phyloP scores from a whole-genome alignment of 495 filamentous ascomycete genomes.

The Neurospora sp. region DNA sequence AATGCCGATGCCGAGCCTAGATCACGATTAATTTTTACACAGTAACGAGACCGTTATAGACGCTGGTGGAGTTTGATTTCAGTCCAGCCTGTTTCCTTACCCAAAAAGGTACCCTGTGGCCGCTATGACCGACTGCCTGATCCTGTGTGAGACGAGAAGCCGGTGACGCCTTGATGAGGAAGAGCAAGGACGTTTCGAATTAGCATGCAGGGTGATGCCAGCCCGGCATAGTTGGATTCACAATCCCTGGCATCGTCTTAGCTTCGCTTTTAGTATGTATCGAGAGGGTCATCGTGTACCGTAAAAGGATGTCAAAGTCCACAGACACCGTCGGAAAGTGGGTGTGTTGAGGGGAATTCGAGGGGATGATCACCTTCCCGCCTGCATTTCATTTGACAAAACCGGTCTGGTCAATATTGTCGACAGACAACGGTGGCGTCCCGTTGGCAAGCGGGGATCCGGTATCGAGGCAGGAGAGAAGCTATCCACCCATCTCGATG shows the following conservation, averaged over 20 bases:
- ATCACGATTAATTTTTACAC: neutral
- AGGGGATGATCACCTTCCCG: neutral
- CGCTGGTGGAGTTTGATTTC: neutral
- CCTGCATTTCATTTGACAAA: neutral
- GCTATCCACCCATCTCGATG: neutral
- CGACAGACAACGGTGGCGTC: neutral
- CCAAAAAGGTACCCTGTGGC: neutral
- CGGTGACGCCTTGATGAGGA: neutral
- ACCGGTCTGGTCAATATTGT: neutral
- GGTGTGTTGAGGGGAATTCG: neutral
- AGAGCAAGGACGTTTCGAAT: neutral
- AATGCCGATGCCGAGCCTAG: neutral
- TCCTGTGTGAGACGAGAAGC: neutral
- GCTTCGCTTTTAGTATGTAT: neutral
- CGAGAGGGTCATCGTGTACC: neutral
- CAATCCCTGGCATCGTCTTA: neutral
- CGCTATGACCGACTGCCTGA: neutral
- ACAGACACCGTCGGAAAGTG: neutral
- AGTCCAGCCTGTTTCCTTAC: neutral
- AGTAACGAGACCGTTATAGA: neutral
- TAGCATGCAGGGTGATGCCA: neutral
- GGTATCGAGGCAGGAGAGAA: neutral
- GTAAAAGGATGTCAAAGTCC: neutral
- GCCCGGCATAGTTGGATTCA: neutral
- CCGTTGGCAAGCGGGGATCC: neutral